phyloP scores from a whole-genome alignment of 371 early-diverging fungal species.

The Mucor saturninus region DNA sequence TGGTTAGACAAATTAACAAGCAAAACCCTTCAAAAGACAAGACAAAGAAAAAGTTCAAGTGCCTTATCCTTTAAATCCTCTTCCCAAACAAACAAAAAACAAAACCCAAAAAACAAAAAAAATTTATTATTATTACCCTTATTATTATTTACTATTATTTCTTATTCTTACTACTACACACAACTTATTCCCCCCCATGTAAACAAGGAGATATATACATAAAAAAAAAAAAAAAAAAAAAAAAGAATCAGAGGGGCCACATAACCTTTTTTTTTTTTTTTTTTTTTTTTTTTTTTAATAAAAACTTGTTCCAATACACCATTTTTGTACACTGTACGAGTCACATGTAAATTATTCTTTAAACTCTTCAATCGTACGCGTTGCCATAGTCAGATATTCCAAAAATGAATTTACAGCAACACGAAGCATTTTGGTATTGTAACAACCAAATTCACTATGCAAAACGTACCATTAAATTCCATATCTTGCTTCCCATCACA shows the following conservation, averaged over 20 bases:
- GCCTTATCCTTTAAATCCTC: conserved; percentile 42
- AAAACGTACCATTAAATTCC: not conserved
- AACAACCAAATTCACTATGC: conserved; percentile 36
- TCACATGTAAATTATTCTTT: not conserved
- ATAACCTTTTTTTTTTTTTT: not conserved
- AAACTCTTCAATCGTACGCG: conserved; percentile 49
- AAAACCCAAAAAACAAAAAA: not conserved
- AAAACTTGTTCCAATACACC: conserved; percentile 2
- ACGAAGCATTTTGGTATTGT: conserved; percentile 50
- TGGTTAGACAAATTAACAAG: conserved; percentile 65
- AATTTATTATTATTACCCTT: conserved; percentile 11
- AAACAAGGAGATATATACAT: not conserved
- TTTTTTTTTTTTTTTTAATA: not conserved
- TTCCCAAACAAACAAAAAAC: not conserved
- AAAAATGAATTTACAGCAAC: conserved; percentile 57
- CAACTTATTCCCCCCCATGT: not conserved
- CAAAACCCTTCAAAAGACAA: conserved; percentile 49
- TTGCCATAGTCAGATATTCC: conserved; percentile 56
- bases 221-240: conserved; percentile 3
- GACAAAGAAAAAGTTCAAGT: conserved; percentile 46
- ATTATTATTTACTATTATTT: conserved; percentile 9
- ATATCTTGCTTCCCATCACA: not conserved
- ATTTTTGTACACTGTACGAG: conserved; percentile 3
- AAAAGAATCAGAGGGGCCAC: not conserved
- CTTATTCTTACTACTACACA: not conserved